Base-by-base conservation (phyloP, 495 filamentous ascomycete genomes). In the Friedmanniomyces simplex region DNA sequence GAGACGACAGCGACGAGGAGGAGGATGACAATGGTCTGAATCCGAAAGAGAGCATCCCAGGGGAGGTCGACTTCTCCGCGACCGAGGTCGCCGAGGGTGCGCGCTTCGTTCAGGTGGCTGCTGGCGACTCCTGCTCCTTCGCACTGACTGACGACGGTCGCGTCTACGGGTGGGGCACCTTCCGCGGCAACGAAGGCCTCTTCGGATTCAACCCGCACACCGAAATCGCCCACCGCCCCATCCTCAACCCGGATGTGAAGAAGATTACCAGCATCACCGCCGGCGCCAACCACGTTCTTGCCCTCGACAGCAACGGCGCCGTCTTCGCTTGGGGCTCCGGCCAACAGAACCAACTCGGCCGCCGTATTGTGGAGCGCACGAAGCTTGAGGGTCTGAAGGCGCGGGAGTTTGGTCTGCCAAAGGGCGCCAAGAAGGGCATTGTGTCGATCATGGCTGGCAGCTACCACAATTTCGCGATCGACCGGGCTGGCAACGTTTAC, bases 381-480 rank as follows among this genome's bases (percentile, higher is more conserved):
- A 72, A 76, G 7, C 64, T 68, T 51, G 77, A 79, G 24, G 82
- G 82, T 4, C 77, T 93, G 18, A 74, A 76, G 48, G 89, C 89
- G 16, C 78, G 78, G 18, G 80, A 83, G 61, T 79, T 95, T 59
- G 84, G 83, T 24, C 74, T 87, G 20, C 80, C 82, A 32, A 63
- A 63, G 50, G 61, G 61, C 45, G 28, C 52, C 14, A 72, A 74
- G 51, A 76, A 78, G 67, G 76, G 78, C 60, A 78, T 83, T 39
- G 72, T 66, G 2, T 68, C 75, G 46, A 74, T 91, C 46, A 76
- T 72, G 7, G 76, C 76, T 57, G 87, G 87, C 42, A 75, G 77
- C n/a, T 84, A 86, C 69, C 84, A 89, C 70, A 80, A 75, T 59
- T 88, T 96, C 62, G 87, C 89, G 42, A 76, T 95, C 57, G 82